Conservation (phyloP, 1,284 basidiomycete genomes). For the Sutorius eximius region DNA sequence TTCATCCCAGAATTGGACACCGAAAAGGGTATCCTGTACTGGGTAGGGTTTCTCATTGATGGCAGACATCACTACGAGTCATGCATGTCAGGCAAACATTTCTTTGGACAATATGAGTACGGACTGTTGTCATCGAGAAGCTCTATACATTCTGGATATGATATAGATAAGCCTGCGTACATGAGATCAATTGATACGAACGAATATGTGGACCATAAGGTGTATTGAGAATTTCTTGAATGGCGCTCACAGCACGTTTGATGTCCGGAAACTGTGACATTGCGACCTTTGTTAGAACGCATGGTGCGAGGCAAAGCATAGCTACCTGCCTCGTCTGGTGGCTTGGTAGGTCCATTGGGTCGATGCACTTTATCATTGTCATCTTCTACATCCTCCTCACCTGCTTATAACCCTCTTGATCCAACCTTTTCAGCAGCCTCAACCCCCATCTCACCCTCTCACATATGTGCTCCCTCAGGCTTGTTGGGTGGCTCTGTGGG, state of each 20-base stretch:
- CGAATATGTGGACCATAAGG: constrained; percentile 60
- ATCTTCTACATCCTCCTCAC: too few species aligned
- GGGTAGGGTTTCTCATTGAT: constrained; percentile 74
- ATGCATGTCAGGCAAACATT: background rate
- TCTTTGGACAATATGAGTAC: constrained; percentile 16
- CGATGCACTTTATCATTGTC: too few species aligned
- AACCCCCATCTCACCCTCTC: too few species aligned
- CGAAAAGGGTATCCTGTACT: constrained; percentile 77
- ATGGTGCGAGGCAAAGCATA: constrained; percentile 77
- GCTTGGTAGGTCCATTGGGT: too few species aligned
- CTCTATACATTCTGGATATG: constrained; percentile 72
- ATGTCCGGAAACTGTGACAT: constrained; percentile 71
- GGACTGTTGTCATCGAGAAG: constrained; percentile 71
- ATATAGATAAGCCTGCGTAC: constrained; percentile 21
- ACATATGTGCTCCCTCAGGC: too few species aligned
- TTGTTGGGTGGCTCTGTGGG: too few species aligned
- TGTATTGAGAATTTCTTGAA: constrained; percentile 75
- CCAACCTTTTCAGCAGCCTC: too few species aligned
- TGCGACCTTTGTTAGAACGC: constrained; percentile 71
- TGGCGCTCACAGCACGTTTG: constrained; percentile 67
- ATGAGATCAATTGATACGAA: constrained; percentile 28
- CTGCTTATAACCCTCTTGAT: too few species aligned
- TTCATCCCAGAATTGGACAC: constrained; percentile 61
- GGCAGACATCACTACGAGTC: constrained; percentile 64
- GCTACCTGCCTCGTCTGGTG: too few species aligned